These are phyloP conservation scores for Ilyonectria robusta DNA, from an alignment of 2,329 filamentous ascomycete genomes.

Conservation along the genomic window DNA sequence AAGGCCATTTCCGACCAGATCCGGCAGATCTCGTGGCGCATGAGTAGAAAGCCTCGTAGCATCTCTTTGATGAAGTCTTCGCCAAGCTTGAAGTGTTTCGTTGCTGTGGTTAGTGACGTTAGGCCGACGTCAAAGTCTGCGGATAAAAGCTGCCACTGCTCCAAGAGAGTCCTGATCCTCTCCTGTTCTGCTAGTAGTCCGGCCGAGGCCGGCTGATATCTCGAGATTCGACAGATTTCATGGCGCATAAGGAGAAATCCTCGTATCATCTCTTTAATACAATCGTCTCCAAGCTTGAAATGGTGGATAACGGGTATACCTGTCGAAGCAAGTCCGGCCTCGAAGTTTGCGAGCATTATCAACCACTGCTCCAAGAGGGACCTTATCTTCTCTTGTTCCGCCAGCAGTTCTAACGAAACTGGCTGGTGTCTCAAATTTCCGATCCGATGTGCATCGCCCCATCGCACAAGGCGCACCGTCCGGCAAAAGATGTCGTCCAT, in stretches of 20 bases:
- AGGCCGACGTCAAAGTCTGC: background rate
- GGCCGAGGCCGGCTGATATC: background rate
- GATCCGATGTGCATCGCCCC: constrained; percentile 1
- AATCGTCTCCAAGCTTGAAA: constrained; percentile 5
- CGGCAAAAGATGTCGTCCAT: constrained; percentile 28
- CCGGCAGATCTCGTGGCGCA: constrained; percentile 12
- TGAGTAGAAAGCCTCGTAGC: constrained; percentile 8
- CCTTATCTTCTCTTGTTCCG: background rate
- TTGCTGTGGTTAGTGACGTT: background rate
- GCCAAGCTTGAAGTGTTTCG: background rate
- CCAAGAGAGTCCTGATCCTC: background rate
- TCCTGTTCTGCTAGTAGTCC: background rate
- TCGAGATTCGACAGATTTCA: background rate
- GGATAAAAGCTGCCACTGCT: constrained; percentile 3
- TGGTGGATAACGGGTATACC: background rate
- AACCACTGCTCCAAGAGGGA: constrained; percentile 1
- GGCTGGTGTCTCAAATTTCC: background rate
- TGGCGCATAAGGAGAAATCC: constrained; percentile 13
- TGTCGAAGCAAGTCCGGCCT: background rate
- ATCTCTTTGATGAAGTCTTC: constrained; percentile 9
- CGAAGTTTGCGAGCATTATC: background rate
- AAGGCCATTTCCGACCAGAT: constrained; percentile 27
- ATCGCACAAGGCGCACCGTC: constrained; percentile 8
- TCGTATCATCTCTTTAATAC: constrained; percentile 5
- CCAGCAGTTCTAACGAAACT: background rate